Conservation (phyloP, 2,329 filamentous ascomycete genomes). For the Beauveria brongniartii region DNA sequence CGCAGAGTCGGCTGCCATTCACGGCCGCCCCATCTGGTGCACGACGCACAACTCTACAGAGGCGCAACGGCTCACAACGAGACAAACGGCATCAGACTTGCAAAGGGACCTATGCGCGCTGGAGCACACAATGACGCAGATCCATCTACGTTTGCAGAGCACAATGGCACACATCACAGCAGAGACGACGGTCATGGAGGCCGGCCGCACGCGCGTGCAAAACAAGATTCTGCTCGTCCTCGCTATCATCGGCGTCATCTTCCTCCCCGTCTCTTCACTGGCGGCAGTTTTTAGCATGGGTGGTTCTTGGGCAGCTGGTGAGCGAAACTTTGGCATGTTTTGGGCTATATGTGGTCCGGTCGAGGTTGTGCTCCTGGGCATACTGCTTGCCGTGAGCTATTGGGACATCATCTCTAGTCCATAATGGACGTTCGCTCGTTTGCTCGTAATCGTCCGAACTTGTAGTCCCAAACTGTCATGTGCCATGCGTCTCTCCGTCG, state of each 20-base stretch:
- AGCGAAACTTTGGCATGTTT: conserved; percentile 10
- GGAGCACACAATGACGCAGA: conserved; percentile 8
- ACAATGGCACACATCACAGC: conserved; percentile 12
- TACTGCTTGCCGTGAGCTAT: conserved; percentile 6
- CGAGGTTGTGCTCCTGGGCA: conserved; percentile 6
- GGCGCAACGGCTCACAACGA: background rate
- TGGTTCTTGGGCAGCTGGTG: conserved; percentile 10
- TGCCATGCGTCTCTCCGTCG: background rate
- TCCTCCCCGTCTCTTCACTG: conserved; percentile 10
- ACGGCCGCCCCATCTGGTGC: conserved; percentile 6
- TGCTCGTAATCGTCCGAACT: background rate
- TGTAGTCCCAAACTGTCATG: background rate
- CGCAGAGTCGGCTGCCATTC: background rate
- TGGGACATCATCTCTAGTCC: conserved; percentile 4
- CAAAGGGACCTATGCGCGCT: background rate
- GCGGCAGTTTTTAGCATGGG: conserved; percentile 13
- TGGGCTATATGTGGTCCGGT: conserved; percentile 11
- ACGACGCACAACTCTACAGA: conserved; percentile 1
- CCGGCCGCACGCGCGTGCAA: conserved; percentile 10
- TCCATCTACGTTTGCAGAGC: conserved; percentile 9
- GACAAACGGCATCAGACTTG: background rate
- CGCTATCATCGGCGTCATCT: conserved; percentile 11
- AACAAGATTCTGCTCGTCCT: conserved; percentile 12
- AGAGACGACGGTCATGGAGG: conserved; percentile 13
- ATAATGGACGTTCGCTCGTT: background rate